phyloP scores from a whole-genome alignment of 352 stramenopile genomes.

The Globisporangium barbulae region DNA sequence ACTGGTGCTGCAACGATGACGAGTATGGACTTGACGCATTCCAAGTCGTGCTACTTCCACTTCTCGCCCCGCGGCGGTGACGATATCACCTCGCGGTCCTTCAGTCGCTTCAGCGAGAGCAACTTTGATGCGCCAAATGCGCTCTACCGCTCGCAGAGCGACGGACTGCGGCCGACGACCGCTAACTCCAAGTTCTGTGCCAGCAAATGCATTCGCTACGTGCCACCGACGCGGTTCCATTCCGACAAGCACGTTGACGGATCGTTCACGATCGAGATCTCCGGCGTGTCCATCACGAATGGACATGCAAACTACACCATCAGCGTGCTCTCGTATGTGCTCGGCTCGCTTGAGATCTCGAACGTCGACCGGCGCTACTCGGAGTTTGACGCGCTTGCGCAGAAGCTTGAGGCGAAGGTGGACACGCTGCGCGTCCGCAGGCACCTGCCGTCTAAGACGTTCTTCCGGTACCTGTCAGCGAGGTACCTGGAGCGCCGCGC shows the following conservation, averaged over 20 bases:
- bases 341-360: conserved; percentile 35
- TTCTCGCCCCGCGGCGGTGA: conserved; percentile 20
- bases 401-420: conserved; percentile 55
- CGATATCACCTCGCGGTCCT: conserved; percentile 21
- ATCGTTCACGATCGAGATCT: conserved; percentile 72
- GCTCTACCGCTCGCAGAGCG: conserved; percentile 19
- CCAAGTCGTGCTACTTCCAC: conserved; percentile 33
- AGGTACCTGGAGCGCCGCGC: conserved; percentile 62
- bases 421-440: conserved; percentile 40
- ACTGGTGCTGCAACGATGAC: conserved; percentile 9
- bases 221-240: conserved; percentile 51
- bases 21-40: conserved; percentile 15
- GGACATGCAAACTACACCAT: conserved; percentile 56
- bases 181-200: conserved; percentile 6
- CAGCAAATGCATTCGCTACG: conserved; percentile 56
- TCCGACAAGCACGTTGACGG: conserved; percentile 39
- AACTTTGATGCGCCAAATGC: conserved; percentile 18
- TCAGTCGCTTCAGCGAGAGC: conserved; percentile 29
- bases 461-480: conserved; percentile 56
- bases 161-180: conserved; percentile 12
- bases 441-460: conserved; percentile 66
- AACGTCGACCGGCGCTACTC: conserved; percentile 63
- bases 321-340: conserved; percentile 52
- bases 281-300: conserved; percentile 42
- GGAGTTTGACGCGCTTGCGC: conserved; percentile 61